Evolutionary conservation across 2,329 filamentous ascomycete species (phyloP).

Genomic region (Aspergillus phoenicis): DNA sequence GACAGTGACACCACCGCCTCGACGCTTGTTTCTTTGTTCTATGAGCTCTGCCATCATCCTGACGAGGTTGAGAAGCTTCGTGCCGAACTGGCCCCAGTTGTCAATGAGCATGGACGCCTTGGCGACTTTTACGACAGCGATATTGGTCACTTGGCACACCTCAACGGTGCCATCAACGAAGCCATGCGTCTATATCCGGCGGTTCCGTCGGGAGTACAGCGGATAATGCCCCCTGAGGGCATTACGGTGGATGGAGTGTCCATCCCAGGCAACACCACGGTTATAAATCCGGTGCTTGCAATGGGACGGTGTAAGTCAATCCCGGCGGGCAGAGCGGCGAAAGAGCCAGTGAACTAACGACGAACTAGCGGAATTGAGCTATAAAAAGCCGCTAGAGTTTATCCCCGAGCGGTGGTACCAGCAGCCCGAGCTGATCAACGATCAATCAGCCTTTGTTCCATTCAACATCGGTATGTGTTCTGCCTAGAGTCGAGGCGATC

Average conservation of each 20-base stretch:
- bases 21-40: slow-evolving; percentile 46
- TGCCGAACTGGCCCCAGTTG: slow-evolving; percentile 33
- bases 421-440: slow-evolving; percentile 36
- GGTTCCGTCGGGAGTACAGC: slow-evolving; percentile 13
- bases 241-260: slow-evolving; percentile 21
- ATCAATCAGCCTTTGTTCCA: slow-evolving; percentile 38
- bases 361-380: slow-evolving; percentile 29
- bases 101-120: background rate
- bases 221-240: slow-evolving; percentile 21
- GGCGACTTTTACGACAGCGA: slow-evolving; percentile 6
- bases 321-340: background rate
- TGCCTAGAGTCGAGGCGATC: no score
- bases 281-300: slow-evolving; percentile 27
- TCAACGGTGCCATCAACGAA: slow-evolving; percentile 23
- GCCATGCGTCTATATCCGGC: slow-evolving; percentile 16
- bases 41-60: slow-evolving; percentile 36
- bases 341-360: background rate
- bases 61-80: slow-evolving; percentile 34
- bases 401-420: slow-evolving; percentile 39
- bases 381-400: slow-evolving; percentile 27
- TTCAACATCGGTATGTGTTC: slow-evolving; percentile 34
- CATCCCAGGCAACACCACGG: slow-evolving; percentile 23
- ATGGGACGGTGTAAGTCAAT: slow-evolving; percentile 28
- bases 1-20: slow-evolving; percentile 47
- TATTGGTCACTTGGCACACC: slow-evolving; percentile 15